Base-by-base conservation (phyloP, 164 flowering plant genomes). In the Akebia trifoliata region DNA sequence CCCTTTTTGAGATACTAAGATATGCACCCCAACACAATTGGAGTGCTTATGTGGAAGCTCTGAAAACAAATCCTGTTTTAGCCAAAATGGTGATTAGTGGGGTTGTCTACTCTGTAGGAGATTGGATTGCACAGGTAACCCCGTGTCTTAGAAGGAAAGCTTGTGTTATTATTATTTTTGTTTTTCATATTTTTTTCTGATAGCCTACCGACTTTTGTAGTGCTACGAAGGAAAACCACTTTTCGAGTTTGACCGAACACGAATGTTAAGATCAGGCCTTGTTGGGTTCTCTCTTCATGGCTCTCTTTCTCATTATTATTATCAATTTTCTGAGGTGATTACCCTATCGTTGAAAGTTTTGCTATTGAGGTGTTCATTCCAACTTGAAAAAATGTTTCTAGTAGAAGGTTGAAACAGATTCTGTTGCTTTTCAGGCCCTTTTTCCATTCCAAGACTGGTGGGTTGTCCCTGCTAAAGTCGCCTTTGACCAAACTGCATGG, bases 391-490 rank as follows among this genome's bases (percentile, higher is more conserved):
- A 55, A 43, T 45, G 26, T 38, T 53, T 49, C 21, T 21, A 46
- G 22, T 60, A 56, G 38, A 32, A 50, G 35, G 29, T 65, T 78
- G 60, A 72, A 45, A 49, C 50, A 29, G 11, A 12, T 53, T 52
- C 1, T 51, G n/a, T 39, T 60, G 28, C 11, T 28, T 61, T 69
- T 8, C 78, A 87, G 98, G 82, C 75, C 48, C 81, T 93, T 53
- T 80, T 93, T 46, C 99, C 99, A 31, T 87, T 76, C 38, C 74
- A 87, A 15, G 94, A 78, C 51, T 90, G 97, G 99, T 93, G 99
- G 97, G 97, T 81, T 48, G 92, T 93, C 69, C 97, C 92, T 54
- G 88, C 75, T 7, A 93, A 93, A 76, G 94, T 93, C 26, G 81
- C 64, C 20, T 84, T 93, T 65, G 99, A 93, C 62, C 99, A 93